Percentiles rank a stretch among this genome's conserved stretches.
Evolutionary conservation across 2,329 filamentous ascomycete genomes (phyloP).

Genomic region (Ophiostoma montium): DNA sequence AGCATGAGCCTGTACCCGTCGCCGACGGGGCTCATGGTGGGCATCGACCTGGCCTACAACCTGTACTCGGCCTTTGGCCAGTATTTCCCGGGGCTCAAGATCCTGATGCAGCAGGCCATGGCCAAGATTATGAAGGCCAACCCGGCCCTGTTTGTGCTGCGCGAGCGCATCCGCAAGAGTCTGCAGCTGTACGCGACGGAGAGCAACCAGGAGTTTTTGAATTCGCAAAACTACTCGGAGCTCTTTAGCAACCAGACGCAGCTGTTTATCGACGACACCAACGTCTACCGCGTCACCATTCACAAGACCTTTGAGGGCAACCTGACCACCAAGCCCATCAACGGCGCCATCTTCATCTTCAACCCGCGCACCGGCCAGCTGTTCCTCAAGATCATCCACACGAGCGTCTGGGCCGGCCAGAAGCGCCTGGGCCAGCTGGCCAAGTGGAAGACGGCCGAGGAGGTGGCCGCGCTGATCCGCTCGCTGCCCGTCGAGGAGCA

Average conservation of each 20-base stretch:
- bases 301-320: constrained; percentile 99
- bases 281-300: constrained; percentile 97
- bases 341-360: constrained; percentile 99
- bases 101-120: constrained; percentile 94
- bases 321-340: constrained; percentile 97
- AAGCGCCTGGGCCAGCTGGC: constrained; percentile 97
- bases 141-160: constrained; percentile 85
- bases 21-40: constrained; percentile 92
- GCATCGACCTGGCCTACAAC: constrained; percentile 95
- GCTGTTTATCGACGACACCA: constrained; percentile 97
- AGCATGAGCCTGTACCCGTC: constrained; percentile 98
- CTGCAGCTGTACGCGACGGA: constrained; percentile 95
- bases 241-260: constrained; percentile 98
- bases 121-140: constrained; percentile 99
- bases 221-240: constrained; percentile 98
- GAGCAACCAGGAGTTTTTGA: constrained; percentile 97
- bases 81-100: constrained; percentile 96
- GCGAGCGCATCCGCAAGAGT: constrained; percentile 96
- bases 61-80: constrained; percentile 95
- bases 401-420: constrained; percentile 96
- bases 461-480: constrained; percentile 93
- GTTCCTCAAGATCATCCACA: constrained; percentile 99
- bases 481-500: constrained; percentile 96
- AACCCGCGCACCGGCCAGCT: constrained; percentile 96
- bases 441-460: constrained; percentile 99